phyloP scores from a whole-genome alignment of 805 yeast species.

The Kregervanrija fluxuum region DNA sequence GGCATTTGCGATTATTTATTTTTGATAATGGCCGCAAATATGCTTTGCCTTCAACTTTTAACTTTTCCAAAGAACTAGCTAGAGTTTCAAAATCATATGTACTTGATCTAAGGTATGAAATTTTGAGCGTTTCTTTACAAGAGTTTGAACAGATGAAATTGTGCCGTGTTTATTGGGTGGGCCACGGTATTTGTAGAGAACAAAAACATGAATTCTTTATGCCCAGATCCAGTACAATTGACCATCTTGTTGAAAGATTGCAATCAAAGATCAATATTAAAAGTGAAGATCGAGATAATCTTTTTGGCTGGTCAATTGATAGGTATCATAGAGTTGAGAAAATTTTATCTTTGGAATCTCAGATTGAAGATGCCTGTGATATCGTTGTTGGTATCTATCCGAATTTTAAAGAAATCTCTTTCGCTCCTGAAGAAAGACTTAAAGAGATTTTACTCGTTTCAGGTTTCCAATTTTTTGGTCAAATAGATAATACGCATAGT shows the following conservation, averaged over 20 bases:
- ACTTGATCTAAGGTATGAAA: slow-evolving; percentile 58
- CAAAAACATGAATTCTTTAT: slow-evolving; percentile 64
- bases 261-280: slow-evolving; percentile 47
- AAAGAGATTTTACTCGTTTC: slow-evolving; percentile 39
- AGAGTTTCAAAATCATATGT: slow-evolving; percentile 39
- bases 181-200: slow-evolving; percentile 62
- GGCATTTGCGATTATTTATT: slow-evolving; percentile 58
- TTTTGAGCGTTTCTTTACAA: slow-evolving; percentile 62
- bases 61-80: slow-evolving; percentile 28
- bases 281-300: slow-evolving; percentile 36
- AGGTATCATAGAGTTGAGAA: slow-evolving; percentile 24
- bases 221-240: slow-evolving; percentile 52
- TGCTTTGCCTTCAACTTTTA: slow-evolving; percentile 37
- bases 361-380: slow-evolving; percentile 34
- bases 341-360: slow-evolving; percentile 26
- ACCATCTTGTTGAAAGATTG: slow-evolving; percentile 47
- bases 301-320: slow-evolving; percentile 53
- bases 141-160: slow-evolving; percentile 73
- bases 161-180: slow-evolving; percentile 64
- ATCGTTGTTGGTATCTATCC: slow-evolving; percentile 44
- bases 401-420: slow-evolving; percentile 17
- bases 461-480: slow-evolving; percentile 73
- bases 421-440: slow-evolving; percentile 16
- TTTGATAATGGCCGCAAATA: slow-evolving; percentile 51
- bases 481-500: slow-evolving; percentile 63